Evolutionary conservation across 257 asterid species (phyloP), one percentile per base, ranked within the genome.

Genomic region (Gentiana straminea): DNA sequence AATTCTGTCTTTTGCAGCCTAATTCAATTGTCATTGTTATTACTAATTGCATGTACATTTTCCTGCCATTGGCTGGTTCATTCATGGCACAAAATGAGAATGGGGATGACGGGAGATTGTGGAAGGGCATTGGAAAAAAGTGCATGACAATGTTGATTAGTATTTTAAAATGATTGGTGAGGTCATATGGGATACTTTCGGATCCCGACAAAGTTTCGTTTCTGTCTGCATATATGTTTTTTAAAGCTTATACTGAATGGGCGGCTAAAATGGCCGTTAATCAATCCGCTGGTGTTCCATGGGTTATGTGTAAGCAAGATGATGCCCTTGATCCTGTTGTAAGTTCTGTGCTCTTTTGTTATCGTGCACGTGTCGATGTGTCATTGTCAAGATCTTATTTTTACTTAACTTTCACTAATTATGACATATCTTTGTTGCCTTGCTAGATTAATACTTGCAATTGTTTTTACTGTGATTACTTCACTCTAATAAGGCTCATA

Each of bases 81-180:
- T 82, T 77, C 72, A 64, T 87, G 77, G 83, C 64, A 66, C 72
- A 83, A 76, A 75, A 75, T 58, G 95, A 87, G 45, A 71, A 65
- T 35, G 71, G 84, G 15, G 94, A 86, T 62, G 87, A 69, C 49
- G 95, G 91, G 52, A 77, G 69, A 53, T 60, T 82, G 62, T 78
- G 90, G 90, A 86, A 82, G 75, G 94, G 79, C 64, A 79, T 80
- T 57, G 80, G 78, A 37, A 90, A 87, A 67, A 79, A 79, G 86
- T 91, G 60, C 90, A 86, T 61, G 65, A 65, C 12, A 97, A 88
- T 72, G 93, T 97, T 51, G 98, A 92, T 65, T 75, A 82, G 74
- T 71, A 88, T 51, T 92, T 92, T 81, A 92, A 92, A 75, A 67
- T 85, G 65, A 88, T 92, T 32, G 97, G 97, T 54, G 98, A 88